These are phyloP conservation scores for Dactylis glomerata DNA, from an alignment of 176 grass and related monocot genomes.

Conservation along the genomic window DNA sequence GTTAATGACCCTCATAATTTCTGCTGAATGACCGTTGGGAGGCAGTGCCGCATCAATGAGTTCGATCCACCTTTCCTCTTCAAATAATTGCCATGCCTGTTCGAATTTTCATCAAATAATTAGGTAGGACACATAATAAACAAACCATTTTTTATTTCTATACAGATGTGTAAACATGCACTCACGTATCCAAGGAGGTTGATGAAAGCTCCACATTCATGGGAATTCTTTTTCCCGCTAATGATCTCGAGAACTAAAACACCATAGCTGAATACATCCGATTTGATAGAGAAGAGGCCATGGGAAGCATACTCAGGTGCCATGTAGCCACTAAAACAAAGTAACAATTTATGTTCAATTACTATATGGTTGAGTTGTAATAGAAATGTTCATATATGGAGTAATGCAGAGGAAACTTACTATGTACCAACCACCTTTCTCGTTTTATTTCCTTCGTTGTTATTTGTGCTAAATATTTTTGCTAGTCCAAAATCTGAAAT, in stretches of 20 bases:
- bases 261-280: slow-evolving; percentile 16
- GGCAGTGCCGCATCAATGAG: neutral
- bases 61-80: neutral
- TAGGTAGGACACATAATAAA: neutral
- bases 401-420: neutral
- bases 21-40: neutral
- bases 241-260: slow-evolving; percentile 21
- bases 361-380: neutral
- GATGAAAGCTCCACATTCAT: slow-evolving; percentile 8
- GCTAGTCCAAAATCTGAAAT: slow-evolving; percentile 44
- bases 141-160: neutral
- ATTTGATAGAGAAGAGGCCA: neutral
- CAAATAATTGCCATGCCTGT: slow-evolving; percentile 14
- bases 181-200: slow-evolving; percentile 9
- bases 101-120: neutral
- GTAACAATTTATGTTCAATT: neutral
- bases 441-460: slow-evolving; percentile 20
- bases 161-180: neutral
- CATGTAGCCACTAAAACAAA: slow-evolving; percentile 7
- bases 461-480: slow-evolving; percentile 47
- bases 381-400: neutral
- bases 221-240: slow-evolving; percentile 12
- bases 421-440: slow-evolving; percentile 21
- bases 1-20: neutral
- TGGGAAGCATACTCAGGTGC: slow-evolving; percentile 9